Evolutionary conservation across 495 filamentous ascomycete species (phyloP).

Genomic region (Podospora comata): DNA sequence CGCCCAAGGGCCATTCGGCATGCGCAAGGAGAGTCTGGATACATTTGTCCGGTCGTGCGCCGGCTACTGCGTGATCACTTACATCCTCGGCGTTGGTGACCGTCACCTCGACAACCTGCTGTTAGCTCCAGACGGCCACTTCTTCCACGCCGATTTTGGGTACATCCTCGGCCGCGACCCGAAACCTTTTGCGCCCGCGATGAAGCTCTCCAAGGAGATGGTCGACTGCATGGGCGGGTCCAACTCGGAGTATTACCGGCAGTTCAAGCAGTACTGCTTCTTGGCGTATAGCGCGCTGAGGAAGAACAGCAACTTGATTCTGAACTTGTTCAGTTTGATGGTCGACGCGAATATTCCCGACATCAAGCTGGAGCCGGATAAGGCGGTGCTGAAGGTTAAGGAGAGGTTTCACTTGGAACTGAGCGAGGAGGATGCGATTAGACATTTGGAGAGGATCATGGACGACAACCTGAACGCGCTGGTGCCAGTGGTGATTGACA

Average conservation of each 20-base stretch:
- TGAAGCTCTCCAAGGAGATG: constrained; percentile 98
- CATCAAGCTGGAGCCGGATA: constrained; percentile 86
- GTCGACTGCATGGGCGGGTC: constrained; percentile 95
- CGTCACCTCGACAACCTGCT: constrained; percentile 95
- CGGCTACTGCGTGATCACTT: constrained; percentile 98
- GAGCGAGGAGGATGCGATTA: constrained; percentile 89
- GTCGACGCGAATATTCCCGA: constrained; percentile 95
- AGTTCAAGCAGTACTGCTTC: constrained; percentile 94
- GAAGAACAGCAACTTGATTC: constrained; percentile 84
- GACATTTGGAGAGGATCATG: constrained; percentile 81
- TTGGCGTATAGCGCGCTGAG: constrained; percentile 89
- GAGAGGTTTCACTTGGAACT: constrained; percentile 91
- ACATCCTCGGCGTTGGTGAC: constrained; percentile 96
- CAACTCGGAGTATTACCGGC: constrained; percentile 69
- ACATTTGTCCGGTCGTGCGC: constrained; percentile 95
- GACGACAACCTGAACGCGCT: constrained; percentile 84
- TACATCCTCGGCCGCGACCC: constrained; percentile 97
- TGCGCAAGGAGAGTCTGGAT: constrained; percentile 90
- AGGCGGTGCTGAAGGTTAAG: constrained; percentile 88
- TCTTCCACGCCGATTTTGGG: constrained; percentile 98
- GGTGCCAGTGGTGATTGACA: constrained; percentile 90
- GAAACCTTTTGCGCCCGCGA: constrained; percentile 92
- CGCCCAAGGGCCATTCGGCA: constrained; percentile 72
- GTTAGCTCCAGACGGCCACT: constrained; percentile 83
- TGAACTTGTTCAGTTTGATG: constrained; percentile 96